A percentile compares a stretch with the other conserved stretches of the same genome.
Conservation (phyloP, 2,329 filamentous ascomycete genomes). For the Claviceps paspali region DNA sequence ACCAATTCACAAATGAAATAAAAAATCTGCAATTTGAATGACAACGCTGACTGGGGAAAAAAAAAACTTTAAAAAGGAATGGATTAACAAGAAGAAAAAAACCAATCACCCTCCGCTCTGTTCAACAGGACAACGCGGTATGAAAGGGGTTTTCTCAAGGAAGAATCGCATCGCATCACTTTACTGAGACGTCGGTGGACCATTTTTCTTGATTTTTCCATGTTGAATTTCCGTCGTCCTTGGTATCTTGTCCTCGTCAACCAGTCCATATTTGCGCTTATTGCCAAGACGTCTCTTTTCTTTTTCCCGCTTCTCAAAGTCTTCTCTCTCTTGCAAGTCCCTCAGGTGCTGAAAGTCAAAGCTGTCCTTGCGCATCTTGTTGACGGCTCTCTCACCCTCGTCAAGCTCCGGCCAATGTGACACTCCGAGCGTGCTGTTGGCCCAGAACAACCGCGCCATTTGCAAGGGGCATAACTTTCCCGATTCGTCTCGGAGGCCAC, state of each 20-base stretch:
- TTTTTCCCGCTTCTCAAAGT: slow-evolving; percentile 6
- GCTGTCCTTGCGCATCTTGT: slow-evolving; percentile 9
- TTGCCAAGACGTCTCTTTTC: slow-evolving; percentile 11
- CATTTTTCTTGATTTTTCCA: too few species aligned
- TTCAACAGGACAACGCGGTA: neutral
- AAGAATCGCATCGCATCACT: neutral
- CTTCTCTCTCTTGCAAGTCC: slow-evolving; percentile 8
- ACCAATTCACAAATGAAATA: too few species aligned
- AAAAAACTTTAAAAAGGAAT: too few species aligned
- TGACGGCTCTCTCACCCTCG: slow-evolving; percentile 7
- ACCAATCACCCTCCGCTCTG: too few species aligned
- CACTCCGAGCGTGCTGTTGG: slow-evolving; percentile 5
- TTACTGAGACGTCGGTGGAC: neutral
- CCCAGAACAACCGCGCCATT: slow-evolving; percentile 10
- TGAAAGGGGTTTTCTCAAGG: too few species aligned
- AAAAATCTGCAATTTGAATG: too few species aligned
- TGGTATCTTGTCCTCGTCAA: slow-evolving; percentile 10
- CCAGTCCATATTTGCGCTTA: slow-evolving; percentile 11
- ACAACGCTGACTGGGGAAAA: too few species aligned
- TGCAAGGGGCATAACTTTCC: slow-evolving; percentile 9
- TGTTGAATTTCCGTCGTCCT: too few species aligned
- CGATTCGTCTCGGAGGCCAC: slow-evolving; percentile 5
- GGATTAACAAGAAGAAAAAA: too few species aligned
- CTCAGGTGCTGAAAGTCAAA: slow-evolving; percentile 8
- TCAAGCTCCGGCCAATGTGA: slow-evolving; percentile 9